Evolutionary conservation across 306 rosid species (phyloP), one percentile per base, ranked within the genome.

Genomic region (Inga leiocalycina): DNA sequence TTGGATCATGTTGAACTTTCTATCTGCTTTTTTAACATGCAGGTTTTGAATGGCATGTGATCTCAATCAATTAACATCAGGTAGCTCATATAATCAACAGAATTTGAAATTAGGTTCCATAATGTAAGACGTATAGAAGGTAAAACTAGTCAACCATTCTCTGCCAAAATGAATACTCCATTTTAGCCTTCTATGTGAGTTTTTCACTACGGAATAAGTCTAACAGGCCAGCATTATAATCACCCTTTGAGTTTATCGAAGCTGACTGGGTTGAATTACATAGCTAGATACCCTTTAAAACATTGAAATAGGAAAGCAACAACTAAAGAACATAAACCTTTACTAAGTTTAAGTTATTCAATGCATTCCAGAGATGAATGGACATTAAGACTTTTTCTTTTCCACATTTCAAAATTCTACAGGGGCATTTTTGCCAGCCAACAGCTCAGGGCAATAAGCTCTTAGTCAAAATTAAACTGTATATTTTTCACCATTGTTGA

Each of bases 371-470:
- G 44, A 89, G 91, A 91, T 87, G 91, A 19, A 49, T 51, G 56
- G 89, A 89, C 86, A 84, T 77, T 86, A 87, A 56, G 91, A 88
- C 75, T 85, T 83, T 22, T 57, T 14, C 17, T 74, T 90, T 80
- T 54, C 6, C 91, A 74, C 87, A 84, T 72, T 79, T 87, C 84
- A 88, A 79, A 82, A 85, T 87, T 75, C 66, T 74, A 10, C 32
- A 4, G 17, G 62, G 27, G 27, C 11, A 20, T 56, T 20, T 56
- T 56, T 56, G 10, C 62, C 62, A 56, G 22, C 27, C 62, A n/a
- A 56, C 20, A 54, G 62, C 6, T 56, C 62, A 20, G 62, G 68
- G 68, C 37, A 62, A 10, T 3, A 62, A 62, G 37, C 37, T 62
- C 16, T 24, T 4, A 24, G 68, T 22, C 22, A 8, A 59, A 10